phyloP scores from a whole-genome alignment of 768 basidiomycete genomes.

The Collybiopsis luxurians region DNA sequence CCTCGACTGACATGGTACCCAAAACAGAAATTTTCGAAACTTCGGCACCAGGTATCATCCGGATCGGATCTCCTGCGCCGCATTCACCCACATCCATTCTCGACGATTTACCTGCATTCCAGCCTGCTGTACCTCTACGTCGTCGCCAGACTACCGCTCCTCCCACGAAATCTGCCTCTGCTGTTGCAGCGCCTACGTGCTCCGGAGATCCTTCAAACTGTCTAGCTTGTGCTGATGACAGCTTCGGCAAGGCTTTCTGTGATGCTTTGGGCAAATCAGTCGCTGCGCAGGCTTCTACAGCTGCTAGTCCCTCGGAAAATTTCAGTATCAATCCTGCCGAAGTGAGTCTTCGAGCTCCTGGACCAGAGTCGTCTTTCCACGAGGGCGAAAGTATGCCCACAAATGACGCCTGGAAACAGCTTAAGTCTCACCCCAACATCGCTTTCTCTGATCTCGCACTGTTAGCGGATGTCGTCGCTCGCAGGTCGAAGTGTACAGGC shows the following conservation, averaged over 20 bases:
- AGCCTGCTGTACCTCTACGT: slow-evolving; percentile 80
- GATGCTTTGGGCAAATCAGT: slow-evolving; percentile 65
- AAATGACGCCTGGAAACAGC: slow-evolving; percentile 78
- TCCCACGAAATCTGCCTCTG: slow-evolving; percentile 48
- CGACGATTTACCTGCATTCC: slow-evolving; percentile 75
- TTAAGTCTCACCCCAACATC: slow-evolving; percentile 88
- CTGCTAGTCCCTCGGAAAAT: slow-evolving; percentile 47
- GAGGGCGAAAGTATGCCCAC: slow-evolving; percentile 64
- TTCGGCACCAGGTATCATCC: slow-evolving; percentile 13
- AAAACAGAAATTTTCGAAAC: slow-evolving; percentile 22
- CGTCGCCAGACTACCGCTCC: slow-evolving; percentile 36
- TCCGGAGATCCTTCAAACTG: slow-evolving; percentile 89
- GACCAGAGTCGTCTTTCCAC: slow-evolving; percentile 12
- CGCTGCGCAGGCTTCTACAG: slow-evolving; percentile 49
- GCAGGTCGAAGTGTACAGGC: slow-evolving; percentile 74
- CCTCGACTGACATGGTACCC: slow-evolving; percentile 27
- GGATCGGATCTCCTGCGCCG: slow-evolving; percentile 19
- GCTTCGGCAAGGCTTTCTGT: slow-evolving; percentile 85
- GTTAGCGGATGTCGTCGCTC: slow-evolving; percentile 86
- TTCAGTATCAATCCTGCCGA: slow-evolving; percentile 6
- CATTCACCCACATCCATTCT: slow-evolving; percentile 54
- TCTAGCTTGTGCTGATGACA: slow-evolving; percentile 79
- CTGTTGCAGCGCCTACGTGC: slow-evolving; percentile 42
- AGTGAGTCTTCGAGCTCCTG: slow-evolving; percentile 9
- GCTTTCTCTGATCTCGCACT: slow-evolving; percentile 80